Conservation (phyloP, 176 grass and related monocot genomes). For the Sorghum bicolor region DNA sequence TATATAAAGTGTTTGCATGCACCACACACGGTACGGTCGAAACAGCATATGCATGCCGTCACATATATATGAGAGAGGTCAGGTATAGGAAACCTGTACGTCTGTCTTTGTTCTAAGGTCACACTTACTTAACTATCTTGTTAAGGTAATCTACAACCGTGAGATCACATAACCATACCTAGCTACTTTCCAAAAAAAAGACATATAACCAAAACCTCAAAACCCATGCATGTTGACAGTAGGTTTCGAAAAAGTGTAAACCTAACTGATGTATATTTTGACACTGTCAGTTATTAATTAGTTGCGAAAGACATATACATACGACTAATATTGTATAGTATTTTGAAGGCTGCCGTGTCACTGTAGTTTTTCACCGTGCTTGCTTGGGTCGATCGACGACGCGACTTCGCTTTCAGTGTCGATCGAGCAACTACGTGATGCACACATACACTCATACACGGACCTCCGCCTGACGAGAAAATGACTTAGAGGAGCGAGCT, state of each 20-base stretch:
- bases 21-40: not conserved
- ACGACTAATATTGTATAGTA: not conserved
- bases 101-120: not conserved
- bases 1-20: not conserved
- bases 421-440: not conserved
- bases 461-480: slow-evolving; percentile 30
- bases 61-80: not conserved
- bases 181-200: too few species aligned
- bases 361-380: not conserved
- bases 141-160: not conserved
- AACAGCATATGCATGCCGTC: not conserved
- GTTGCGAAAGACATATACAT: not conserved
- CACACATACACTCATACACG: not conserved
- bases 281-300: not conserved
- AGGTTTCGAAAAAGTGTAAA: not conserved
- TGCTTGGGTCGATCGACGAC: not conserved
- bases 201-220: not conserved
- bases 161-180: not conserved
- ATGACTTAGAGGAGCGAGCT: not conserved
- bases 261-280: not conserved
- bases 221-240: too few species aligned
- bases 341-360: not conserved
- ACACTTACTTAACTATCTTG: too few species aligned
- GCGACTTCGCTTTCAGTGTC: slow-evolving; percentile 35
- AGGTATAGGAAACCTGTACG: not conserved